Evolutionary conservation across 768 basidiomycete genomes (phyloP).

Genomic region (Gloeopeniophorella convolvens): DNA sequence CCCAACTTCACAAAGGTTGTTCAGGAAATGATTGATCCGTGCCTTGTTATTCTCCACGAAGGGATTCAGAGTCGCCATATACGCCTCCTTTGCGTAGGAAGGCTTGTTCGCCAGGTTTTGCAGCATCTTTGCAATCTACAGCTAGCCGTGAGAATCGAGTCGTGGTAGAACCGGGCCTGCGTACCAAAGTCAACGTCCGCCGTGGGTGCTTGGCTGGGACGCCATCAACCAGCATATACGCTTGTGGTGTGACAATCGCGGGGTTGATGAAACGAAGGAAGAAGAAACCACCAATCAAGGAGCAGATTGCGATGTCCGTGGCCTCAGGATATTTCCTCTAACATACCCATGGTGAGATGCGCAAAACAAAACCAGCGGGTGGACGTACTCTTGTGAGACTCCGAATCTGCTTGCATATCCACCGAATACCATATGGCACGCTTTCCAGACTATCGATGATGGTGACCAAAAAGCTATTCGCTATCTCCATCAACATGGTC

Average conservation of each 20-base stretch:
- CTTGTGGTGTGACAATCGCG: constrained; percentile 97
- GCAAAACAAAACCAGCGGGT: background rate
- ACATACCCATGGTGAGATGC: background rate
- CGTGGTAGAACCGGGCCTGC: constrained; percentile 12
- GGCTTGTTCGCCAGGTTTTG: constrained; percentile 99
- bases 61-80: constrained; percentile 98
- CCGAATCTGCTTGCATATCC: constrained; percentile 99
- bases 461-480: constrained; percentile 93
- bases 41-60: constrained; percentile 99
- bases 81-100: constrained; percentile 93
- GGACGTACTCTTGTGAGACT: constrained; percentile 83
- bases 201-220: constrained; percentile 97
- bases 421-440: constrained; percentile 97
- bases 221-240: constrained; percentile 98
- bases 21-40: constrained; percentile 95
- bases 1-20: constrained; percentile 95
- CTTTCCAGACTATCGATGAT: constrained; percentile 99
- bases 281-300: constrained; percentile 98
- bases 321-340: constrained; percentile 99
- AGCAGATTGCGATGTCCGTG: constrained; percentile 96
- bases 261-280: constrained; percentile 99
- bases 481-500: constrained; percentile 99
- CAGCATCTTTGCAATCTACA: constrained; percentile 97
- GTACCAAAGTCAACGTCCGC: constrained; percentile 84
- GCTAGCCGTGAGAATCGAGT: background rate